phyloP scores from a whole-genome alignment of 2,329 filamentous ascomycete species.

The Tolypocladium amazonense region DNA sequence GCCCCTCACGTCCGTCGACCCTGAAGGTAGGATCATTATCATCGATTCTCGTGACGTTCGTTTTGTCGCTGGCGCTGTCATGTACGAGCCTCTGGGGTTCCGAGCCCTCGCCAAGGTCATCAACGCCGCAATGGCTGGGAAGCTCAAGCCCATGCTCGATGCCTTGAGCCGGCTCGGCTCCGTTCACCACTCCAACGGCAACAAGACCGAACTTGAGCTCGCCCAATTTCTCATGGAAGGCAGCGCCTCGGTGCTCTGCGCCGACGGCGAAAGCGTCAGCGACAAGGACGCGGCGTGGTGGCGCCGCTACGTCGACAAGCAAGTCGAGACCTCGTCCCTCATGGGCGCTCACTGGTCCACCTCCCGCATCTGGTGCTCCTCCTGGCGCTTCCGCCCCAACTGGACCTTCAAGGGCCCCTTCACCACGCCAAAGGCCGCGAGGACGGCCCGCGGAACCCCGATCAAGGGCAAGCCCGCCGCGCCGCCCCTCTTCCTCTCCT shows the following conservation, averaged over 20 bases:
- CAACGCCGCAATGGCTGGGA: constrained; percentile 9
- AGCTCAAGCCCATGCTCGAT: constrained; percentile 3
- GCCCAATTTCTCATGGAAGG: background rate
- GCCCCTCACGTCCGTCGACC: constrained; percentile 13
- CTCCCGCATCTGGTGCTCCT: constrained; percentile 27
- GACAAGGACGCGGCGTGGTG: constrained; percentile 13
- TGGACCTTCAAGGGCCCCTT: constrained; percentile 29
- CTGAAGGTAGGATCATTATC: constrained; percentile 10
- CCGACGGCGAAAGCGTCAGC: constrained; percentile 19
- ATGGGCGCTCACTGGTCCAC: constrained; percentile 22
- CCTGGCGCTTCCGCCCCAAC: constrained; percentile 24
- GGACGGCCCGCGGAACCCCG: constrained; percentile 4
- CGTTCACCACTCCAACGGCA: constrained; percentile 4
- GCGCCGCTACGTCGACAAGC: constrained; percentile 15
- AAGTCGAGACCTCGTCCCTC: constrained; percentile 16
- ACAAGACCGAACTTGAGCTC: constrained; percentile 12
- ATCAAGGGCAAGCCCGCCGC: constrained; percentile 22
- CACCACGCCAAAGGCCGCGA: constrained; percentile 12
- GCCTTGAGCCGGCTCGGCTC: background rate
- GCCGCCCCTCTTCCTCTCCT: constrained; percentile 33
- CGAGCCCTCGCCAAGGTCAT: constrained; percentile 6
- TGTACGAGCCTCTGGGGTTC: constrained; percentile 20
- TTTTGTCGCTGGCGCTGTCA: constrained; percentile 10
- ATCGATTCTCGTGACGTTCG: constrained; percentile 22
- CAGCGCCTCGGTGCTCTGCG: constrained; percentile 18